phyloP scores from a whole-genome alignment of 1,284 basidiomycete species.

The Xerocomus amazonicus region DNA sequence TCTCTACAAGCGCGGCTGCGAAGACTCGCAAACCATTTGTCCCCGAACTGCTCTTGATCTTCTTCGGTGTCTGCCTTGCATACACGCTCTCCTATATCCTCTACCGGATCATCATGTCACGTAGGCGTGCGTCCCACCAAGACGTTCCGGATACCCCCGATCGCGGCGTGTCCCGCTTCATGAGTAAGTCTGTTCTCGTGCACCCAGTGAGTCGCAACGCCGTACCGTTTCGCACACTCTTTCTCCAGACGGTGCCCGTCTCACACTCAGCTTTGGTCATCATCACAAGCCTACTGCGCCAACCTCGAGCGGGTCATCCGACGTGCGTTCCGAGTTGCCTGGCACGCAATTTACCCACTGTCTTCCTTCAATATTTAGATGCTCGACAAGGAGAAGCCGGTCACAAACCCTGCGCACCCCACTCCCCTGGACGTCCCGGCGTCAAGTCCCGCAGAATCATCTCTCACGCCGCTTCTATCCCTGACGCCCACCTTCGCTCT shows the following conservation, averaged over 20 bases:
- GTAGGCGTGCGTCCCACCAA: slow-evolving; percentile 10
- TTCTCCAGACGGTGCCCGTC: slow-evolving; percentile 24
- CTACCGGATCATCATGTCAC: slow-evolving; percentile 25
- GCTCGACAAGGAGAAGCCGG: slow-evolving; percentile 16
- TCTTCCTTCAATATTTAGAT: slow-evolving; percentile 6
- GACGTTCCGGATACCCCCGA: slow-evolving; percentile 19
- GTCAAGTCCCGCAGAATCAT: slow-evolving; percentile 10
- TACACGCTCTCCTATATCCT: slow-evolving; percentile 29
- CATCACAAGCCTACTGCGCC: slow-evolving; percentile 2
- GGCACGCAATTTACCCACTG: not conserved
- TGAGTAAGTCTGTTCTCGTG: slow-evolving; percentile 21
- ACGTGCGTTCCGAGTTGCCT: slow-evolving; percentile 13
- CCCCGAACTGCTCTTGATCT: slow-evolving; percentile 20
- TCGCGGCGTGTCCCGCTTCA: slow-evolving; percentile 27
- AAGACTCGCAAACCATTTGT: slow-evolving; percentile 9
- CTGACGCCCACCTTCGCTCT: slow-evolving; percentile 15
- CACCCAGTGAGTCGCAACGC: not conserved
- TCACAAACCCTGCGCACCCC: slow-evolving; percentile 5
- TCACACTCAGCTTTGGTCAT: slow-evolving; percentile 22
- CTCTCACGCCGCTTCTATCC: slow-evolving; percentile 13
- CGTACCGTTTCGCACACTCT: not conserved
- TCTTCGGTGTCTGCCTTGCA: slow-evolving; percentile 26
- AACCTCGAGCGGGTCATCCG: not conserved
- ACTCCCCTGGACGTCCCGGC: slow-evolving; percentile 2
- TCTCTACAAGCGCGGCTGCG: slow-evolving; percentile 1